Percentiles rank a stretch among this genome's conserved stretches.
These are phyloP conservation scores for Scheffersomyces lignicola DNA, from an alignment of 1,139 yeast species.

Conservation along the genomic window DNA sequence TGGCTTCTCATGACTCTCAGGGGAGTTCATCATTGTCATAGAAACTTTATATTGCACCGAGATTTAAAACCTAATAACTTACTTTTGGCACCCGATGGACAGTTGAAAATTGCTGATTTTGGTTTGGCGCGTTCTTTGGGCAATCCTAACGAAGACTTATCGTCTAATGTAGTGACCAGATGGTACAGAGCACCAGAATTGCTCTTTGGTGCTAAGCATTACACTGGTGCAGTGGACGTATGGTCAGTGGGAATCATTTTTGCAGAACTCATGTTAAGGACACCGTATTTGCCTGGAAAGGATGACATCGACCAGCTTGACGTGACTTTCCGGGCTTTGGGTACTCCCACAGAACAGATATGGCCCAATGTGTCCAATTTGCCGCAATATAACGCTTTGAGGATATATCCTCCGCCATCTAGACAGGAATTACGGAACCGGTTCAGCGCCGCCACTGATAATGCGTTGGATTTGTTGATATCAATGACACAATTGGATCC, in stretches of 20 bases:
- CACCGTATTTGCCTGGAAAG: constrained; percentile 91
- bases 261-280: constrained; percentile 92
- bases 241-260: constrained; percentile 97
- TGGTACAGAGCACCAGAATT: constrained; percentile 98
- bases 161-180: constrained; percentile 93
- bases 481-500: constrained; percentile 83
- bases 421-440: constrained; percentile 77
- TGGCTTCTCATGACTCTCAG: constrained; percentile 94
- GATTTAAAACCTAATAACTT: constrained; percentile 85
- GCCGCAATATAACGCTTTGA: constrained; percentile 71
- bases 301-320: constrained; percentile 89
- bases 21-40: constrained; percentile 93
- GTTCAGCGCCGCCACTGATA: constrained; percentile 89
- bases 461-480: constrained; percentile 74
- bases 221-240: constrained; percentile 83
- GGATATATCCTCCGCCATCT: constrained; percentile 81
- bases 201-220: constrained; percentile 84
- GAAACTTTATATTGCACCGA: constrained; percentile 86
- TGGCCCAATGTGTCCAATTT: constrained; percentile 91
- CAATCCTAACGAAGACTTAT: constrained; percentile 73
- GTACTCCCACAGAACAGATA: constrained; percentile 87
- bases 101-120: constrained; percentile 92
- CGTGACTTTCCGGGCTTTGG: constrained; percentile 89
- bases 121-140: constrained; percentile 89
- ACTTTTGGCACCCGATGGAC: constrained; percentile 81